Conservation (phyloP, 805 yeast species). For the Candida berthetii region DNA sequence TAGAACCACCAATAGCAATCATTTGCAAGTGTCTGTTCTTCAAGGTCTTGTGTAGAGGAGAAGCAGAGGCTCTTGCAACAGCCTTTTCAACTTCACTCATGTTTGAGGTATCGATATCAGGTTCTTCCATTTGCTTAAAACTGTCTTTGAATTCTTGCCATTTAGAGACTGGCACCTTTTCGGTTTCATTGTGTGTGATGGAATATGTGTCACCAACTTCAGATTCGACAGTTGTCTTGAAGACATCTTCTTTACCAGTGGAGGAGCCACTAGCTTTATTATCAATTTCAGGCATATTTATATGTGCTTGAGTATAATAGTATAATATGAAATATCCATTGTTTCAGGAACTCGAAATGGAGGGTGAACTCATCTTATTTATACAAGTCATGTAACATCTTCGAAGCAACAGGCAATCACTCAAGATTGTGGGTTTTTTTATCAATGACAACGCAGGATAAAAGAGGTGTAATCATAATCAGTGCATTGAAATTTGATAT, state of each 20-base stretch:
- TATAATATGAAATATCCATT: no score
- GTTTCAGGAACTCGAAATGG: no score
- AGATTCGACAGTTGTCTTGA: background rate
- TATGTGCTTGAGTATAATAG: no score
- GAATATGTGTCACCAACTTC: slow-evolving; percentile 2
- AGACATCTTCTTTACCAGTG: background rate
- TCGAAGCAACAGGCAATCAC: no score
- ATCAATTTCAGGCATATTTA: background rate
- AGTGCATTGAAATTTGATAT: no score
- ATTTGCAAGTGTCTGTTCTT: slow-evolving; percentile 62
- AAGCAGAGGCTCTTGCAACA: slow-evolving; percentile 31
- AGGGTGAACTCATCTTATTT: no score
- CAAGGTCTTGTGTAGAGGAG: slow-evolving; percentile 40
- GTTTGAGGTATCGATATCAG: slow-evolving; percentile 25
- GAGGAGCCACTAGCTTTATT: background rate
- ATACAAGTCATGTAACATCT: no score
- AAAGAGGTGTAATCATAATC: no score
- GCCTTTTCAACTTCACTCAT: slow-evolving; percentile 39
- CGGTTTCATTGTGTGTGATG: background rate
- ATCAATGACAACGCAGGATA: no score
- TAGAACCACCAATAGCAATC: slow-evolving; percentile 75
- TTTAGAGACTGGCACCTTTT: slow-evolving; percentile 1
- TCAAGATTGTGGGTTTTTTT: no score
- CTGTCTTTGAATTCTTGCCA: slow-evolving; percentile 16
- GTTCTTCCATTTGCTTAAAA: slow-evolving; percentile 11